Conservation (phyloP, 116 monocot genomes). For the Posidonia oceanica region DNA sequence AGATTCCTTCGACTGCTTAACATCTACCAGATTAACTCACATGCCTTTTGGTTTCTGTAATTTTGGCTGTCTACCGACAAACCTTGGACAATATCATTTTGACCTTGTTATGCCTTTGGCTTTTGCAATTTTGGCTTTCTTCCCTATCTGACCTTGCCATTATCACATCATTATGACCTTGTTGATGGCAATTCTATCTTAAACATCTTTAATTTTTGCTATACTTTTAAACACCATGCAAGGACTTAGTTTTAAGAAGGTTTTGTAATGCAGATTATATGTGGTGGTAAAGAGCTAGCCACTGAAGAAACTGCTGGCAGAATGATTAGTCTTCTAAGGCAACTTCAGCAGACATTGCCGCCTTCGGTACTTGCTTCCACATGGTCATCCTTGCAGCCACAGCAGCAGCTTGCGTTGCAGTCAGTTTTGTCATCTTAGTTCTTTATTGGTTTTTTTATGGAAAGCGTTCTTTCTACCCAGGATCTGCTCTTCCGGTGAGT, state of each 20-base stretch:
- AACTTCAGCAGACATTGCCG: conserved; percentile 78
- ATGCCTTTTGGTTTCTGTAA: no score
- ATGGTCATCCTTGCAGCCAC: conserved; percentile 78
- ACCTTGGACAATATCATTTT: no score
- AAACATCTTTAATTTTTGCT: no score
- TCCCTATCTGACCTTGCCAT: no score
- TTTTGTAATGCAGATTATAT: conserved; percentile 44
- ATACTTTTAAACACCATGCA: background rate
- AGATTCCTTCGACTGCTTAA: no score
- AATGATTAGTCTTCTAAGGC: conserved; percentile 66
- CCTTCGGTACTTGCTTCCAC: conserved; percentile 64
- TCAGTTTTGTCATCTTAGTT: conserved; percentile 54
- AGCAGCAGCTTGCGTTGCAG: conserved; percentile 80
- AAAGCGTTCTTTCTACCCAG: no score
- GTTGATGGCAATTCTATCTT: background rate
- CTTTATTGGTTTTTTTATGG: background rate
- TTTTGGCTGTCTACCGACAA: no score
- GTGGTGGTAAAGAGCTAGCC: conserved; percentile 72
- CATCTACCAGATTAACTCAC: no score
- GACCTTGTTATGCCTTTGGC: background rate
- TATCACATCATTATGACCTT: no score
- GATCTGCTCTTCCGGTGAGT: no score
- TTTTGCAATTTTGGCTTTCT: no score
- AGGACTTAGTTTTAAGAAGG: background rate
- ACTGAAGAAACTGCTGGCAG: conserved; percentile 65